Evolutionary conservation across 768 basidiomycete genomes (phyloP), one percentile per base, ranked within the genome.

Genomic region (Trametes villosa): DNA sequence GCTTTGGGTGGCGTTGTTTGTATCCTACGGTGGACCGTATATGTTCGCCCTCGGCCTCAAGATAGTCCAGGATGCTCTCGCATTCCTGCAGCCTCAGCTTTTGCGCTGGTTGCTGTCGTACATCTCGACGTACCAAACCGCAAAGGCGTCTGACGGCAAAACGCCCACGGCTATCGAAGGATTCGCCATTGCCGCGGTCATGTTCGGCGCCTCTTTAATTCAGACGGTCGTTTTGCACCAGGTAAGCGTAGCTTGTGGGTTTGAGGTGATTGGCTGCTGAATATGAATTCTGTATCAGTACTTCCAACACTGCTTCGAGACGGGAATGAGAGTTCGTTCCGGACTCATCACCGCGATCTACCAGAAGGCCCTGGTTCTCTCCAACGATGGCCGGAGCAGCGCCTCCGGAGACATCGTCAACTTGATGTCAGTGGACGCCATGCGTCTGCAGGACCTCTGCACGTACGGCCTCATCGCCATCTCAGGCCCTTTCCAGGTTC

Each of bases 401-500:
- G 83, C 91, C 0, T 86, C 92, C 0, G 96, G 96, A 1, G 95
- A 97, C 70, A 95, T 97, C 34, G 94, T 97, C 63, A 98, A 97
- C 70, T 75, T 96, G 31, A 95, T 96, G 89, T 89, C 88, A 9
- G 94, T 96, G 15, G 92, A 94, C 65, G 85, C 92, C 0, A 86
- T 83, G 15, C 78, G 90, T 34, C 74, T 94, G 42, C 91, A 93
- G 65, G 92, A 94, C 60, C 78, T 94, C 26, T 91, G 89, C 70
- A 85, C 87, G 0, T 93, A 90, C 70, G 93, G 89, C 1, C 78
- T 97, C 42, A 95, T 96, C 60, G 81, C 86, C 4, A 81, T 96
- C 69, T 92, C 89, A 3, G 96, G 93, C 1, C 90, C 94, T 7
- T 83, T 92, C 70, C 94, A 94, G 80, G 89, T 83, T 79, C 51